Evolutionary conservation across 352 stramenopile genomes (phyloP).

Genomic region (Elongisporangium prolatum): DNA sequence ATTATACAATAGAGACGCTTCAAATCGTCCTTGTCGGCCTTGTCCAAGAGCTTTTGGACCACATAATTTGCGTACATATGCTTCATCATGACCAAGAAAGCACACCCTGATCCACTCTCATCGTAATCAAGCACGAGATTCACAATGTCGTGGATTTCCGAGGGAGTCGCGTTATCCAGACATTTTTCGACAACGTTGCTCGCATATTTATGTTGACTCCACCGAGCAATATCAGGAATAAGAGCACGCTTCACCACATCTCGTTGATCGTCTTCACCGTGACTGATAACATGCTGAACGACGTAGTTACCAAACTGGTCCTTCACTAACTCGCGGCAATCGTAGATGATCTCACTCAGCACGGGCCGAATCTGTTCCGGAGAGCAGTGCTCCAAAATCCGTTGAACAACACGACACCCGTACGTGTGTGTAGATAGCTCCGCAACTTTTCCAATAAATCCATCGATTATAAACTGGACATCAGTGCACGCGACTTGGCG

Average conservation of each 20-base stretch:
- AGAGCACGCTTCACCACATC: slow-evolving; percentile 83
- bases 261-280: slow-evolving; percentile 84
- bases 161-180: slow-evolving; percentile 81
- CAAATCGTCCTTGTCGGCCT: slow-evolving; percentile 79
- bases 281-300: slow-evolving; percentile 97
- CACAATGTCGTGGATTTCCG: slow-evolving; percentile 79
- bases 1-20: slow-evolving; percentile 90
- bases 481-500: slow-evolving; percentile 67
- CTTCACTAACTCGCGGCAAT: slow-evolving; percentile 83
- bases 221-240: slow-evolving; percentile 83
- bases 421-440: slow-evolving; percentile 96
- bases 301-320: slow-evolving; percentile 99
- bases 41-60: slow-evolving; percentile 94
- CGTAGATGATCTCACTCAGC: slow-evolving; percentile 92
- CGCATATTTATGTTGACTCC: slow-evolving; percentile 94
- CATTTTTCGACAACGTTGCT: slow-evolving; percentile 96
- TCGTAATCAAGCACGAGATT: slow-evolving; percentile 76
- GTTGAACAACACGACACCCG: slow-evolving; percentile 97
- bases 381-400: slow-evolving; percentile 95
- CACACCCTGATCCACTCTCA: slow-evolving; percentile 59
- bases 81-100: slow-evolving; percentile 93
- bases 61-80: slow-evolving; percentile 97
- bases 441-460: slow-evolving; percentile 90
- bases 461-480: slow-evolving; percentile 98
- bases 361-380: slow-evolving; percentile 89